Percentiles rank a stretch among this genome's conserved stretches.
Evolutionary conservation across 2,329 filamentous ascomycete species (phyloP).

Genomic region (Penicillium brasilianum): DNA sequence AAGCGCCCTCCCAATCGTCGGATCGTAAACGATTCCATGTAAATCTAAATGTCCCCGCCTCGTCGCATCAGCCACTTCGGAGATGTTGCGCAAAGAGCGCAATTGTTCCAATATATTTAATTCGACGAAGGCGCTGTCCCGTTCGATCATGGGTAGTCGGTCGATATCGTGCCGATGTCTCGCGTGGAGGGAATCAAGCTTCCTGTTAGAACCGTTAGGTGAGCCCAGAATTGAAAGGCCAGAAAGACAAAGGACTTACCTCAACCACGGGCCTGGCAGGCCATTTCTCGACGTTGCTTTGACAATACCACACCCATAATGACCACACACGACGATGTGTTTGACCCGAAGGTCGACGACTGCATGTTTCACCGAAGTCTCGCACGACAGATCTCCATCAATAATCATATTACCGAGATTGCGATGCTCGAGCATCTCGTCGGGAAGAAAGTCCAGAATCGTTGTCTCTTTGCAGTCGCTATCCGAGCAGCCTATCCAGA

Average conservation of each 20-base stretch:
- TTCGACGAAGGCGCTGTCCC: slow-evolving; percentile 25
- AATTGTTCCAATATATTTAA: slow-evolving; percentile 30
- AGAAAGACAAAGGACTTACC: slow-evolving; percentile 11
- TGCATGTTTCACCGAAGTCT: slow-evolving; percentile 26
- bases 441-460: slow-evolving; percentile 15
- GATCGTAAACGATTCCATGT: slow-evolving; percentile 28
- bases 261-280: slow-evolving; percentile 25
- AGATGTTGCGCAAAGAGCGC: slow-evolving; percentile 19
- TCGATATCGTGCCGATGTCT: slow-evolving; percentile 16
- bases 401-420: slow-evolving; percentile 32
- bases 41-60: slow-evolving; percentile 17
- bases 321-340: slow-evolving; percentile 31
- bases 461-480: slow-evolving; percentile 25
- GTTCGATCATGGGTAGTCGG: slow-evolving; percentile 15
- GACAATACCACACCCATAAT: slow-evolving; percentile 30
- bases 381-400: slow-evolving; percentile 27
- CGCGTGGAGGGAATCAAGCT: slow-evolving; percentile 22
- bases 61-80: slow-evolving; percentile 22
- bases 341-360: slow-evolving; percentile 22
- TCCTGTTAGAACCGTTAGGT: slow-evolving; percentile 10
- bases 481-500: slow-evolving; percentile 32
- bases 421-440: slow-evolving; percentile 27
- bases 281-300: slow-evolving; percentile 19
- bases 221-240: background rate
- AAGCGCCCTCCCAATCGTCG: slow-evolving; percentile 9